Percentiles rank a stretch among this genome's conserved stretches.
Evolutionary conservation across 1,284 basidiomycete species (phyloP).

Genomic region (Rhodotorula sp.): DNA sequence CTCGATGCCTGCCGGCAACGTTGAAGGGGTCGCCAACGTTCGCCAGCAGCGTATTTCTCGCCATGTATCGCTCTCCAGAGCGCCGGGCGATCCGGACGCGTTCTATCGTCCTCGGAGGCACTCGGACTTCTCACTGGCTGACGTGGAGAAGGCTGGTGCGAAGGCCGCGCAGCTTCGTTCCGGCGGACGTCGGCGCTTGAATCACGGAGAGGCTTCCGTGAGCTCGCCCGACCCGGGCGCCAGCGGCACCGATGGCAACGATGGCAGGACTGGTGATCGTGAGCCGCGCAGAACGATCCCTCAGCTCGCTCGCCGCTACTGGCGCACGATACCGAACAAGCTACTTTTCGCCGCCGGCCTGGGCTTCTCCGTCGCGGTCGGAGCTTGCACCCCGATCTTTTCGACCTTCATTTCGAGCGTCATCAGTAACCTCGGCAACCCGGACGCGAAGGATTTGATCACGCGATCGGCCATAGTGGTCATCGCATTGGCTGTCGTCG

Average conservation of each 20-base stretch:
- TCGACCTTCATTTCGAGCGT: conserved; percentile 82
- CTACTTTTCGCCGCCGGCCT: conserved; percentile 67
- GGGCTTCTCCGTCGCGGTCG: conserved; percentile 63
- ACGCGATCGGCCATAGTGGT: conserved; percentile 54
- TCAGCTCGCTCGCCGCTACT: conserved; percentile 60
- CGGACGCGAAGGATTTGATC: conserved; percentile 56
- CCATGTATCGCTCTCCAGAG: no score
- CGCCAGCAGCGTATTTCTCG: no score
- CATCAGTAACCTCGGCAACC: conserved; percentile 71
- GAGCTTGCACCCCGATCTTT: conserved; percentile 84
- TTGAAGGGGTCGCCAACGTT: no score
- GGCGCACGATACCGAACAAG: conserved; percentile 74
- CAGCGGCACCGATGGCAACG: not conserved
- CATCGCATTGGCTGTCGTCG: conserved; percentile 68
- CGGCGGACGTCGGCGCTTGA: not conserved
- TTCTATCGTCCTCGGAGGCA: no score
- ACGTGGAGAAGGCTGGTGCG: no score
- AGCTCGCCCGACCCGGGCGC: not conserved
- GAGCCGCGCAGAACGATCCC: conserved; percentile 46
- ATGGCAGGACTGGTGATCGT: conserved; percentile 3
- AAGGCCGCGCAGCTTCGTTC: no score
- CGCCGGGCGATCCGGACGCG: no score
- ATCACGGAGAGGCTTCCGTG: not conserved
- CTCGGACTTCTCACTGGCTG: no score
- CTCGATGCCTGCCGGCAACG: no score